Base-by-base conservation (phyloP, 805 yeast species). In the Candida khao-thaluensis region DNA sequence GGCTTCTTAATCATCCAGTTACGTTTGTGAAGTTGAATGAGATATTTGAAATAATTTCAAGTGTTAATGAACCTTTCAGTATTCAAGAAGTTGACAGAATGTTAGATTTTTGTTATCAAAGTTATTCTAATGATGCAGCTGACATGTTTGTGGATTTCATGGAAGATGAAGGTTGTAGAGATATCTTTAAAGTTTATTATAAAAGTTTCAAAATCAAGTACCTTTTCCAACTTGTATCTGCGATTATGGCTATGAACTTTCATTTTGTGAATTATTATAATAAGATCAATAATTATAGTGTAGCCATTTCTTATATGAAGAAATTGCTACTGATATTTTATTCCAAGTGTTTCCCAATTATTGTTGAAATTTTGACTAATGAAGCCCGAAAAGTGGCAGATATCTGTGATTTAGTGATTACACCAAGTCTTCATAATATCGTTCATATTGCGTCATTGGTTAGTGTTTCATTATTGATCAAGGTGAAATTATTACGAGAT, bases 181-280 rank as follows among this genome's bases (percentile, higher is more conserved):
- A 35, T 2, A 18, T 35, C 8, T 26, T 26, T 3, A 23, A 18
- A 26, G 28, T 21, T 28, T 45, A 45, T 33, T 30, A 25, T 14
- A 40, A 39, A 8, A 33, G 43, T 10, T 35, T 32, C 18, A 33
- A 35, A 18, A 20, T 35, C 14, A 39, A 35, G 27, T 38, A 27
- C 18, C 24, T 40, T 9, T 45, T 43, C 14, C 35, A 37, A 20
- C 10, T 38, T 3, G 15, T 33, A 2, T 10, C 40, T 10, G 31
- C 35, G 7, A 23, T 44, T 9, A 38, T 44, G 31, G 30, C 51
- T 11, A 26, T 50, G n/a, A 43, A 62, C 41, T 60, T 50, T 28
- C 66, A 64, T 29, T 44, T 76, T 7, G 59, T 60, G 30, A 47
- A 64, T n/a, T 66, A 68, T 41, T 74, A 66, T 41, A 74, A 68